A percentile compares a stretch with the other conserved stretches of the same genome.
phyloP scores from a whole-genome alignment of 345 rosid genomes.

The Lumnitzera littorea region DNA sequence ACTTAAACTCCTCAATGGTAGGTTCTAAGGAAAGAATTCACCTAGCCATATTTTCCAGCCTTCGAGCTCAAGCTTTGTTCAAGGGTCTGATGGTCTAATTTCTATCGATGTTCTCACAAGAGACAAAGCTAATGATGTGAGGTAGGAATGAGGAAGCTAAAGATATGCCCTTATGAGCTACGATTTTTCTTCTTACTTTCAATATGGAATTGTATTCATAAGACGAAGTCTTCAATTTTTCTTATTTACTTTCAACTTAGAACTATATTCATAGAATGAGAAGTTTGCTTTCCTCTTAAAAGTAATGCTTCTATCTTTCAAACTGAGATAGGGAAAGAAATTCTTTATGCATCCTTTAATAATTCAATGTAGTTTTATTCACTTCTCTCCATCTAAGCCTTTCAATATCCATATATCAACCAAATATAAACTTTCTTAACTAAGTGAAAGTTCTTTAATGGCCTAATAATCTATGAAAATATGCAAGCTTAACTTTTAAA shows the following conservation, averaged over 20 bases:
- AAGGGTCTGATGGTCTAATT: no score
- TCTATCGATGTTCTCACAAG: conserved; percentile 14
- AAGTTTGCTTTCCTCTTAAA: conserved; percentile 31
- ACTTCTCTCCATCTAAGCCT: conserved; percentile 13
- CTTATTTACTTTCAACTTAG: no score
- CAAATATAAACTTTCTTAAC: no score
- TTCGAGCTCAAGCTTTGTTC: no score
- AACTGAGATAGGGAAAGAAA: conserved; percentile 32
- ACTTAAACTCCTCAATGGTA: no score
- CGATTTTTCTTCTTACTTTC: conserved; percentile 23
- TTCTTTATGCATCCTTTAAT: conserved; percentile 19
- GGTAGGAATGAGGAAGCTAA: conserved; percentile 10
- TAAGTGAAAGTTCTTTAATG: no score
- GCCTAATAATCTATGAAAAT: no score
- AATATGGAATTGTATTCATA: no score
- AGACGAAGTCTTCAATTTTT: no score
- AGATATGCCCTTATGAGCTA: conserved; percentile 6
- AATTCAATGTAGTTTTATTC: conserved; percentile 28
- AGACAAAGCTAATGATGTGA: conserved; percentile 40
- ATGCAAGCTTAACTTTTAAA: no score
- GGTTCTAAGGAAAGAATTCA: no score
- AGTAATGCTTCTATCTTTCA: conserved; percentile 30
- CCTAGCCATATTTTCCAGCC: no score
- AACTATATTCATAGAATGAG: conserved; percentile 25
- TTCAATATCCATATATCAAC: conserved; percentile 38